phyloP scores from a whole-genome alignment of 2,329 filamentous ascomycete species.

The Lecanicillium sp. region DNA sequence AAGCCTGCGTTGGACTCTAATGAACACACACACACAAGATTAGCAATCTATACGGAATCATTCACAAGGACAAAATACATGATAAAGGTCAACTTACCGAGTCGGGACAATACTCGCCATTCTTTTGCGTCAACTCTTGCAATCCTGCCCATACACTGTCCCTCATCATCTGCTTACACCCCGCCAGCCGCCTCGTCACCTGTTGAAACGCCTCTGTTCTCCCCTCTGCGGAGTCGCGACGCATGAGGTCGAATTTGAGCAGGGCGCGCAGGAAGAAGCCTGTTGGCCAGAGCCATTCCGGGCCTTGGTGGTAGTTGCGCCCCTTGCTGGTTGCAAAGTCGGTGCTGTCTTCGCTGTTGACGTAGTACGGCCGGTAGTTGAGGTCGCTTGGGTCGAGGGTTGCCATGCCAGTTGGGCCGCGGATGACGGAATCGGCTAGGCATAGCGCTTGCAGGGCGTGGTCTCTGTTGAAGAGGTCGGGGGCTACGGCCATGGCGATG shows the following conservation, averaged over 20 bases:
- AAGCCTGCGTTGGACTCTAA: constrained; percentile 91
- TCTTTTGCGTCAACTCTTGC: constrained; percentile 87
- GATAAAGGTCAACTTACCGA: constrained; percentile 55
- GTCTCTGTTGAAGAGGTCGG: constrained; percentile 70
- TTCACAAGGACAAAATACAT: background rate
- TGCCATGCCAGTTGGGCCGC: constrained; percentile 88
- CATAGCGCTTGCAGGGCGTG: constrained; percentile 76
- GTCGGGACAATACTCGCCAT: constrained; percentile 74
- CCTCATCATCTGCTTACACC: constrained; percentile 77
- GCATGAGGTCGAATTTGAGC: constrained; percentile 77
- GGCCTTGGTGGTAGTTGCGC: constrained; percentile 95
- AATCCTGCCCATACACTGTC: constrained; percentile 82
- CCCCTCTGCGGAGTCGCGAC: constrained; percentile 52
- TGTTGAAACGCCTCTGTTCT: constrained; percentile 89
- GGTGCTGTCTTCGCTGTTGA: constrained; percentile 85
- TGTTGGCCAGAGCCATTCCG: constrained; percentile 96
- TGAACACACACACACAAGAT: background rate
- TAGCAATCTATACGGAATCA: background rate
- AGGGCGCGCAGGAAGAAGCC: constrained; percentile 91
- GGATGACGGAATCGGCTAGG: constrained; percentile 68
- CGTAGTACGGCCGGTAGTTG: constrained; percentile 92
- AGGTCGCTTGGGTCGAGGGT: constrained; percentile 87
- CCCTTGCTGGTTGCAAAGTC: constrained; percentile 92
- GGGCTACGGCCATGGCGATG: constrained; percentile 90
- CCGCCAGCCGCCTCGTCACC: constrained; percentile 71